A percentile compares a stretch with the other conserved stretches of the same genome.
These are phyloP conservation scores for Postia placenta DNA, from an alignment of 768 basidiomycete species.

Conservation along the genomic window DNA sequence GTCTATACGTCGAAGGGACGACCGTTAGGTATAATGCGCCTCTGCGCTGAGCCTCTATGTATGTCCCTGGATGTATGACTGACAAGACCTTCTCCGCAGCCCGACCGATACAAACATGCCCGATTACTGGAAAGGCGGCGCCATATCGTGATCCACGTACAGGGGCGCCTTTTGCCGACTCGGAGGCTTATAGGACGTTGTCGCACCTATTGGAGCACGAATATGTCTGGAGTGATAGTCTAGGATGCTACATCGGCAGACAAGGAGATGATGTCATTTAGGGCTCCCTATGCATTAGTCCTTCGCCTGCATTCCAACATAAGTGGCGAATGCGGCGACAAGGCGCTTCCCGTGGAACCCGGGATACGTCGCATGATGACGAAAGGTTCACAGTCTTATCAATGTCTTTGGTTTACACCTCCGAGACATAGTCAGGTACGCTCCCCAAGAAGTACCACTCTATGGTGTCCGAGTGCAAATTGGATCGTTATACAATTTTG, in stretches of 20 bases:
- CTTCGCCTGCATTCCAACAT: too few species aligned
- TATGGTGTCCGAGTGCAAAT: too few species aligned
- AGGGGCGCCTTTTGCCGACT: constrained; percentile 72
- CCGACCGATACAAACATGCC: constrained; percentile 61
- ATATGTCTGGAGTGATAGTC: constrained; percentile 53
- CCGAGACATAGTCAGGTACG: too few species aligned
- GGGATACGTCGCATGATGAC: too few species aligned
- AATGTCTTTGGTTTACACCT: too few species aligned
- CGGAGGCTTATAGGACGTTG: constrained; percentile 58
- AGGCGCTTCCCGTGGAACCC: too few species aligned
- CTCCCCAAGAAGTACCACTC: too few species aligned
- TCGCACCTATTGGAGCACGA: constrained; percentile 58
- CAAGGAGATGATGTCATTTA: too few species aligned
- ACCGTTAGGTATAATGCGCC: constrained; percentile 58
- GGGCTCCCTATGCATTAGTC: too few species aligned
- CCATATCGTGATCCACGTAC: constrained; percentile 77
- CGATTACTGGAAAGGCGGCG: constrained; percentile 73
- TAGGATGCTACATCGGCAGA: constrained; percentile 41
- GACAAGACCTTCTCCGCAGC: constrained; percentile 31
- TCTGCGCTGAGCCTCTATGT: constrained; percentile 10
- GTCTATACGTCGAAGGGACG: constrained; percentile 62
- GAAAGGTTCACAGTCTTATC: too few species aligned
- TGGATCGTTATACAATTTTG: too few species aligned
- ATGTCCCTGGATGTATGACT: constrained; percentile 1
- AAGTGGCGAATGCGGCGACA: too few species aligned